Base-by-base conservation (phyloP, 2,329 filamentous ascomycete species). In the Alternaria sp. region DNA sequence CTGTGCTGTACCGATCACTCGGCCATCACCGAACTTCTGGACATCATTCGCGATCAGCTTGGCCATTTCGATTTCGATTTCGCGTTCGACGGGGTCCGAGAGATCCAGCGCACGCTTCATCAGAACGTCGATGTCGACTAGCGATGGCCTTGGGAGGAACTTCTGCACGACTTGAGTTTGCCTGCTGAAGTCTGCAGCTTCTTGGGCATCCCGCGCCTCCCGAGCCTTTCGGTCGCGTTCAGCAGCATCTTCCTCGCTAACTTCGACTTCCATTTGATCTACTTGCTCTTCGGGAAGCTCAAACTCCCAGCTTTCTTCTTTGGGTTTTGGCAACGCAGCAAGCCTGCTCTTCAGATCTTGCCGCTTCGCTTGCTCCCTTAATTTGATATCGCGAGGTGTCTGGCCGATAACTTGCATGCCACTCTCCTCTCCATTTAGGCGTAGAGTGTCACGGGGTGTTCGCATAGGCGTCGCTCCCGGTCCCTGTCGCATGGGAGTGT, bases 161-260 rank as follows among this genome's bases (percentile, higher is more conserved):
- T 85, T 88, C 78, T 98, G 94, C 77, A 97, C 88, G n/a, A 96
- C 93, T 72, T 96, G 93, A 1, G 91, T 96, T 69, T 95, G 89
- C 50, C 93, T 85, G 75, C 87, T 89, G 71, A 92, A 90, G 68
- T 98, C 93, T 11, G 85, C 79, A 70, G 84, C 75, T 74, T 89
- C 82, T 79, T 86, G 72, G 50, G 89, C 90, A 71, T 93, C 88
- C 37, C 80, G 80, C 2, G 83, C 76, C 62, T 83, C 80, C 45
- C 85, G 85, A 49, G 90, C 86, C 62, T 90, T 87, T 44, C 86
- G 85, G 74, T 96, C 92, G 34, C 91, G 86, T 65, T 93, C 88
- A 14, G 91, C 92, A 24, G 86, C 83, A 70, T 90, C 87, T 75
- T 90, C 88, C 69, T 86, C 85, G n/a, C 80, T 81, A 7, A 84